phyloP scores from a whole-genome alignment of 2,329 filamentous ascomycete genomes.

The Colletotrichum higginsianum region DNA sequence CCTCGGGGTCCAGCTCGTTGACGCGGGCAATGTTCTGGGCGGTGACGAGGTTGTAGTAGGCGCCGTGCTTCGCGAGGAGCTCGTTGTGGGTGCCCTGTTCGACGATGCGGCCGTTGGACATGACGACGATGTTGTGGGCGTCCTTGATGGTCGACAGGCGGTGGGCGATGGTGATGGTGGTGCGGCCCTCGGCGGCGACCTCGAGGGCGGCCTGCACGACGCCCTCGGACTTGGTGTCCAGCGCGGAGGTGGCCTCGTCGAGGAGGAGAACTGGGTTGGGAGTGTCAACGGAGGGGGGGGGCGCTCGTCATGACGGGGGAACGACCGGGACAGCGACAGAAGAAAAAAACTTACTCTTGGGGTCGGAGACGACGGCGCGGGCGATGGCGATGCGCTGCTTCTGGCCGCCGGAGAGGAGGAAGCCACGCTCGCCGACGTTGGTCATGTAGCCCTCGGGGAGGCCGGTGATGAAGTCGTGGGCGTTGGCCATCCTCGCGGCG shows the following conservation, averaged over 20 bases:
- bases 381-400: constrained; percentile 98
- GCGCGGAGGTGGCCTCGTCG: constrained; percentile 93
- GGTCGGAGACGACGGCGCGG: constrained; percentile 89
- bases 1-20: constrained; percentile 67
- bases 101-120: constrained; percentile 86
- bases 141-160: constrained; percentile 94
- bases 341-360: constrained; percentile 71
- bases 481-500: constrained; percentile 92
- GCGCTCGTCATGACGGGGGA: too few species aligned
- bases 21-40: constrained; percentile 85
- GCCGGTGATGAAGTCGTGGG: constrained; percentile 88
- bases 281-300: too few species aligned
- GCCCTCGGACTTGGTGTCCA: constrained; percentile 95
- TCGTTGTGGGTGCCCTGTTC: constrained; percentile 93
- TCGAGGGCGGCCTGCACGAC: constrained; percentile 95
- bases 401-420: constrained; percentile 92
- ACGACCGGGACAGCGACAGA: too few species aligned
- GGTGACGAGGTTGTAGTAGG: constrained; percentile 89
- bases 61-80: constrained; percentile 77
- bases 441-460: constrained; percentile 94
- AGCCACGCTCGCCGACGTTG: constrained; percentile 94
- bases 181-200: constrained; percentile 86
- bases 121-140: constrained; percentile 96
- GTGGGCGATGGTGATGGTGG: constrained; percentile 97
- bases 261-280: constrained; percentile 77